These are phyloP conservation scores for Lepidium didymum DNA, from an alignment of 345 rosid species.

Conservation along the genomic window DNA sequence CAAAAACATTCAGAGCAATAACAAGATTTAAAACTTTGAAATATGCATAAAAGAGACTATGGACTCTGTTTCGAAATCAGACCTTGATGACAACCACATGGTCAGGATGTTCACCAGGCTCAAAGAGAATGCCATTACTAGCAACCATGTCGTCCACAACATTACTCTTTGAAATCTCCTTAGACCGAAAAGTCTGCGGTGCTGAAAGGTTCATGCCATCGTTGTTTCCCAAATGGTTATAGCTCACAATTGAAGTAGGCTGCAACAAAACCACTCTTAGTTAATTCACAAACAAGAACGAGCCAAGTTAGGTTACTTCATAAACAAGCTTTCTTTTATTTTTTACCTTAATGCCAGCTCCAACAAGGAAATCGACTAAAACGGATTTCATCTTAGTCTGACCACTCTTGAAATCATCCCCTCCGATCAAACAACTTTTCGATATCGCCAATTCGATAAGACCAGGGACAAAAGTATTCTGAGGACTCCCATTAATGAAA, in stretches of 20 bases:
- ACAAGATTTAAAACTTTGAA: not conserved
- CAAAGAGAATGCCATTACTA: conserved; percentile 84
- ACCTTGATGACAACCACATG: conserved; percentile 99
- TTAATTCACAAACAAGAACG: not conserved
- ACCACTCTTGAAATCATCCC: conserved; percentile 99
- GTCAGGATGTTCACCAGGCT: conserved; percentile 97
- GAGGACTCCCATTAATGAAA: conserved; percentile 97
- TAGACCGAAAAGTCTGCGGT: conserved; percentile 90
- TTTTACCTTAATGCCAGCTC: conserved; percentile 92
- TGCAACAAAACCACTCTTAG: conserved; percentile 16
- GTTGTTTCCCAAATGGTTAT: conserved; percentile 93
- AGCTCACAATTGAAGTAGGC: conserved; percentile 99
- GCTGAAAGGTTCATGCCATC: conserved; percentile 99
- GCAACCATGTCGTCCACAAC: conserved; percentile 98
- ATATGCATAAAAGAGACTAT: not conserved
- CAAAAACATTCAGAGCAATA: not conserved
- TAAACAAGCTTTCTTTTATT: not conserved
- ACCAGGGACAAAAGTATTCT: conserved; percentile 97
- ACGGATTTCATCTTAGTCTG: conserved; percentile 99
- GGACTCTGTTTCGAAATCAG: not conserved
- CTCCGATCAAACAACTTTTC: conserved; percentile 85
- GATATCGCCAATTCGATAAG: conserved; percentile 81
- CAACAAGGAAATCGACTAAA: conserved; percentile 94
- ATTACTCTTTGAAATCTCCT: conserved; percentile 94
- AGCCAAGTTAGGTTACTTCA: not conserved